Conservation (phyloP, 768 basidiomycete species). For the Psilocybe cyanescens region DNA sequence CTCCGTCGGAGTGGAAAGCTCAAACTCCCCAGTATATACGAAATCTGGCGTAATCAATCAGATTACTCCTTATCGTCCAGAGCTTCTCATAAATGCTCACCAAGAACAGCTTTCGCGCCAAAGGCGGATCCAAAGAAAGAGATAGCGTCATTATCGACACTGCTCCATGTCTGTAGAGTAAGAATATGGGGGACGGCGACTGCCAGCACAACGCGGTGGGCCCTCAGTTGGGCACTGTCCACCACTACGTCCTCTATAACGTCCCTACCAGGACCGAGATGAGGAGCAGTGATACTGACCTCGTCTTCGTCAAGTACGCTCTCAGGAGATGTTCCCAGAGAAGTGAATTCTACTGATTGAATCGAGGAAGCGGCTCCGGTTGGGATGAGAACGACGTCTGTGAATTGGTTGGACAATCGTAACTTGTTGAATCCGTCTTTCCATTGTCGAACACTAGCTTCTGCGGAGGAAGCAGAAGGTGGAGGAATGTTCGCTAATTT, state of each 20-base stretch:
- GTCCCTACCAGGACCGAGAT: not conserved
- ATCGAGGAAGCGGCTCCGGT: not conserved
- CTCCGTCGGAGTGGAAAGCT: not conserved
- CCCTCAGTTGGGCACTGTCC: constrained; percentile 6
- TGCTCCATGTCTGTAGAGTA: constrained; percentile 25
- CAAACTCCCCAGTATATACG: constrained; percentile 30
- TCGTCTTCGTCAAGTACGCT: no score
- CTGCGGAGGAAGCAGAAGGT: not conserved
- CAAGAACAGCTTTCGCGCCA: constrained; percentile 28
- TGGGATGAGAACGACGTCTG: constrained; percentile 36
- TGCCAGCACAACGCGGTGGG: constrained; percentile 14
- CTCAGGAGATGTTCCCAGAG: not conserved
- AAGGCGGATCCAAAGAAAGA: constrained; percentile 18
- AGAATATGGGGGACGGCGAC: constrained; percentile 29
- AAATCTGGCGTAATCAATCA: constrained; percentile 26
- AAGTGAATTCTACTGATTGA: not conserved
- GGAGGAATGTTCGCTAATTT: not conserved
- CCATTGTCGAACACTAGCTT: constrained; percentile 1
- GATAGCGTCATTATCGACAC: constrained; percentile 13
- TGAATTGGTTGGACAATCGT: constrained; percentile 32
- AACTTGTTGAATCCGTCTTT: constrained; percentile 34
- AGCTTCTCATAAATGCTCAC: constrained; percentile 17
- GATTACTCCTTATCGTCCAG: not conserved
- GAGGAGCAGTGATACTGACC: no score
- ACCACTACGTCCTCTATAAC: not conserved